phyloP scores from a whole-genome alignment of 495 filamentous ascomycete species.

The Collariella sp. region DNA sequence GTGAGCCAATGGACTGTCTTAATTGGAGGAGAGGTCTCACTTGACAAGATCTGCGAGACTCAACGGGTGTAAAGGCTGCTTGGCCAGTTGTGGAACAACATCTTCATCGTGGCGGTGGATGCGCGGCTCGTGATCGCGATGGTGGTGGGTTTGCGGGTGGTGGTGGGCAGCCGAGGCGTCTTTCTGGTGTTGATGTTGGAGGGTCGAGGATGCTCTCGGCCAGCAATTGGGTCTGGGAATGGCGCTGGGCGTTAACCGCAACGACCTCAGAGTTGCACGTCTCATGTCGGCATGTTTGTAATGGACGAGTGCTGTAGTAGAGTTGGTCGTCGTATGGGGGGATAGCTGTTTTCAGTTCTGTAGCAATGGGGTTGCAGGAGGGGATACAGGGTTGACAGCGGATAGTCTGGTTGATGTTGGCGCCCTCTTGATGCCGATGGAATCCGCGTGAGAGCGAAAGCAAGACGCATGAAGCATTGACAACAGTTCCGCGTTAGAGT shows the following conservation, averaged over 20 bases:
- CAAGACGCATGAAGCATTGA: neutral
- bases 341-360: neutral
- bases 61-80: slow-evolving; percentile 68
- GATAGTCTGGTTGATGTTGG: too few species aligned
- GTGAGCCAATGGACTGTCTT: neutral
- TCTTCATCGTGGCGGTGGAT: slow-evolving; percentile 40
- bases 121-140: neutral
- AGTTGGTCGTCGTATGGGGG: neutral
- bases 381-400: too few species aligned
- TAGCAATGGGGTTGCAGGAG: too few species aligned
- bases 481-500: too few species aligned
- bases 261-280: slow-evolving; percentile 24
- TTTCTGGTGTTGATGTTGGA: slow-evolving; percentile 6
- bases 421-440: too few species aligned
- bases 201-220: slow-evolving; percentile 9
- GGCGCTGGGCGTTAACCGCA: slow-evolving; percentile 31
- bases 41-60: slow-evolving; percentile 82
- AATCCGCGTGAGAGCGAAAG: neutral
- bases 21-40: slow-evolving; percentile 36
- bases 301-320: neutral
- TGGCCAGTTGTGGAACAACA: slow-evolving; percentile 68
- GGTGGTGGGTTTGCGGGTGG: slow-evolving; percentile 1
- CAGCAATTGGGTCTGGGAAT: slow-evolving; percentile 5
- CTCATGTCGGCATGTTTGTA: slow-evolving; percentile 43
- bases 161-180: slow-evolving; percentile 2